Evolutionary conservation across 345 rosid species (phyloP).

Genomic region (Microcos paniculata): DNA sequence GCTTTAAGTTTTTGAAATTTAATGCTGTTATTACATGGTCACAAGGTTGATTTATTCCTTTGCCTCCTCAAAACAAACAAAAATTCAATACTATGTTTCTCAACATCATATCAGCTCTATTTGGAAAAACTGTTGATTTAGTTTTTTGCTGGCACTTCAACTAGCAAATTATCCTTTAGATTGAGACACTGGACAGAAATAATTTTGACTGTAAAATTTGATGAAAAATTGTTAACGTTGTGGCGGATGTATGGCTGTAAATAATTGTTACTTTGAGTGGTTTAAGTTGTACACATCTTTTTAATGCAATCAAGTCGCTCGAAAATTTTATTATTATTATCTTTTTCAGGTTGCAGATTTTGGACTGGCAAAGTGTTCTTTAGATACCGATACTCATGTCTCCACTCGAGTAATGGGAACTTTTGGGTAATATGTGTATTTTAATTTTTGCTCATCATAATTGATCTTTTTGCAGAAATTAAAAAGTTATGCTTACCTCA

Average conservation of each 20-base stretch:
- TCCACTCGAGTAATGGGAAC: slow-evolving; percentile 96
- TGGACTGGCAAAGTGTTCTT: slow-evolving; percentile 75
- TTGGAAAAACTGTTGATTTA: neutral
- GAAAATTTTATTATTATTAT: neutral
- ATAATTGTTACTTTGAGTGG: neutral
- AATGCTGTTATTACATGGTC: neutral
- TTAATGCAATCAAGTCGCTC: neutral
- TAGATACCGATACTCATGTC: slow-evolving; percentile 79
- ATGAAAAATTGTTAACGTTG: neutral
- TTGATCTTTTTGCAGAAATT: neutral
- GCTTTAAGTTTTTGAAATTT: slow-evolving; percentile 5
- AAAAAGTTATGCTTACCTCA: neutral
- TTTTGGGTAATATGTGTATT: slow-evolving; percentile 56
- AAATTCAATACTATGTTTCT: neutral
- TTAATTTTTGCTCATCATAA: neutral
- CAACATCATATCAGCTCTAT: neutral
- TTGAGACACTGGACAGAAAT: neutral
- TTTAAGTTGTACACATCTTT: neutral
- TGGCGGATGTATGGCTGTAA: neutral
- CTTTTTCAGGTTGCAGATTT: slow-evolving; percentile 85
- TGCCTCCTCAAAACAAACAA: neutral
- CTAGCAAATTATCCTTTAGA: neutral
- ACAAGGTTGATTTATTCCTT: neutral
- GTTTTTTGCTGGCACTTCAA: neutral
- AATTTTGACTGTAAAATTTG: neutral